These are phyloP conservation scores for Xylaria sp. DNA, from an alignment of 2,329 filamentous ascomycete species.

Conservation along the genomic window DNA sequence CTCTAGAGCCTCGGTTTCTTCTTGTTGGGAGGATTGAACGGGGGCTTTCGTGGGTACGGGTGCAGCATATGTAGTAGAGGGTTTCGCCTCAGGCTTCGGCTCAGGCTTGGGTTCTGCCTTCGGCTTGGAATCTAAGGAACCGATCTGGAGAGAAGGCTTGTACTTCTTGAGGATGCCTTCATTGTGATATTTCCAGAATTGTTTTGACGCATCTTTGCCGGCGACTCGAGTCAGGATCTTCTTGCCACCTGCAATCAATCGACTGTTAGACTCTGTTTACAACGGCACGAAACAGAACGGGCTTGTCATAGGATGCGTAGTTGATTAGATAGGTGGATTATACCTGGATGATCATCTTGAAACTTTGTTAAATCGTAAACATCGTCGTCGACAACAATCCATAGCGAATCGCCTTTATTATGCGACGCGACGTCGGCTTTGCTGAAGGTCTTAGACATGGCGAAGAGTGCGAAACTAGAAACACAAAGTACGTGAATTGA, in stretches of 20 bases:
- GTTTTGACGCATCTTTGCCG: constrained; percentile 73
- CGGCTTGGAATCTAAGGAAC: constrained; percentile 89
- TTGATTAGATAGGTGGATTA: constrained; percentile 42
- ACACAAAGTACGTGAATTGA: not conserved
- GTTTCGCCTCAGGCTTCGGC: constrained; percentile 60
- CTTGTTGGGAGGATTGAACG: constrained; percentile 50
- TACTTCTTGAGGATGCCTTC: constrained; percentile 91
- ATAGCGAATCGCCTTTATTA: constrained; percentile 86
- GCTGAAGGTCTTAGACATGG: constrained; percentile 89
- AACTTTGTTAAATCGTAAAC: constrained; percentile 95
- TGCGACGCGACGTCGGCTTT: constrained; percentile 88
- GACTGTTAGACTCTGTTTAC: constrained; percentile 14
- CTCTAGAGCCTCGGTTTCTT: constrained; percentile 79
- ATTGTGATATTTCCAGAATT: constrained; percentile 83
- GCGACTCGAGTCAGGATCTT: constrained; percentile 72
- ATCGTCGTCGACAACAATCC: constrained; percentile 92
- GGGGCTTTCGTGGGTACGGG: constrained; percentile 50
- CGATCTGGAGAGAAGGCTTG: constrained; percentile 77
- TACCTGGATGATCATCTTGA: constrained; percentile 85
- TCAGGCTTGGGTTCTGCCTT: constrained; percentile 65
- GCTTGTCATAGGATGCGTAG: not conserved
- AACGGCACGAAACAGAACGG: not conserved
- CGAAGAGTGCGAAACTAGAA: constrained; percentile 2
- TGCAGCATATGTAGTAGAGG: constrained; percentile 61
- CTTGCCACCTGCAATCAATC: constrained; percentile 62